These are phyloP conservation scores for Claviceps spartinae DNA, from an alignment of 2,329 filamentous ascomycete genomes.

Conservation along the genomic window DNA sequence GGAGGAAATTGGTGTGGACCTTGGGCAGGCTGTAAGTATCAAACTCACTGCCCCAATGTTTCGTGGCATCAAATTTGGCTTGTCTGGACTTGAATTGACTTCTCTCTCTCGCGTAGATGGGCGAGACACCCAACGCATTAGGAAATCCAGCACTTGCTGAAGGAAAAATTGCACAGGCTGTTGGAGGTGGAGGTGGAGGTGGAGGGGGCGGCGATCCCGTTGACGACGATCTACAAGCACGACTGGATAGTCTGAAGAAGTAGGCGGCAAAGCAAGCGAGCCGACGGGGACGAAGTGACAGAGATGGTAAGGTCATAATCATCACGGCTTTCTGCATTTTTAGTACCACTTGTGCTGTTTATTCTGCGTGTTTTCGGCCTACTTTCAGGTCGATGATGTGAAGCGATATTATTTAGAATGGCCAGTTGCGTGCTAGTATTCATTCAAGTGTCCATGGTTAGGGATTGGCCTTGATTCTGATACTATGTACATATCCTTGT, in stretches of 20 bases:
- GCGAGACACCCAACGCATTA: conserved; percentile 77
- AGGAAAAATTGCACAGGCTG: conserved; percentile 69
- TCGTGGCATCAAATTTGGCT: background rate
- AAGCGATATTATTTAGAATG: background rate
- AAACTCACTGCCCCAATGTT: background rate
- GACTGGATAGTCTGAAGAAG: conserved; percentile 71
- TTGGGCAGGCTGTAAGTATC: conserved; percentile 66
- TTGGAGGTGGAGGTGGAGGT: conserved; percentile 41
- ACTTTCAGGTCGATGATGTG: background rate
- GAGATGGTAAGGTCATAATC: background rate
- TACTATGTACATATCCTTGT: no score
- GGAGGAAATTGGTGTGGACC: conserved; percentile 91
- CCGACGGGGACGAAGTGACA: background rate
- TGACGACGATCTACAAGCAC: conserved; percentile 90
- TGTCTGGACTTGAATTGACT: background rate
- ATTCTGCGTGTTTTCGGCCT: background rate
- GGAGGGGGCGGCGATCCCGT: conserved; percentile 35
- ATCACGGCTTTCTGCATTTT: background rate
- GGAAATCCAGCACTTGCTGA: conserved; percentile 62
- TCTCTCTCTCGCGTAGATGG: conserved; percentile 47
- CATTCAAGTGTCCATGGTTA: background rate
- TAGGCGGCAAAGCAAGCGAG: conserved; percentile 18
- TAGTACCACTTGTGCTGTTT: background rate
- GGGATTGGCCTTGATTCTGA: no score
- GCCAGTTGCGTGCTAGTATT: background rate